A percentile compares a stretch with the other conserved stretches of the same genome.
These are phyloP conservation scores for Ogataea allantospora DNA, from an alignment of 805 yeast genomes.

Conservation along the genomic window DNA sequence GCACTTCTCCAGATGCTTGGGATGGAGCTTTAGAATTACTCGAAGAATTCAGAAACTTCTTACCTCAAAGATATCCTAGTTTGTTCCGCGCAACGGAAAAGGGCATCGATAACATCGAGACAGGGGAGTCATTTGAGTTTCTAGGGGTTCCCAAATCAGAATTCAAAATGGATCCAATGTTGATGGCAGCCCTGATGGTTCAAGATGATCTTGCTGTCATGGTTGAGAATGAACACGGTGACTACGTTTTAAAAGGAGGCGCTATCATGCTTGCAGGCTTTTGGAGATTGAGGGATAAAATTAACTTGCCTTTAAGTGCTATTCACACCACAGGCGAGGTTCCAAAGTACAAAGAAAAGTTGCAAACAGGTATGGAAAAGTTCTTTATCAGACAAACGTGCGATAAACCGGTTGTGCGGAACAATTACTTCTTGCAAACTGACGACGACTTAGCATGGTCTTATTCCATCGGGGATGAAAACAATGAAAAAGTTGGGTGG, in stretches of 20 bases:
- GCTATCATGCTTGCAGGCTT: slow-evolving; percentile 66
- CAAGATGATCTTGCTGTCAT: slow-evolving; percentile 71
- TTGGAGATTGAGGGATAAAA: slow-evolving; percentile 65
- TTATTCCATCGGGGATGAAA: slow-evolving; percentile 57
- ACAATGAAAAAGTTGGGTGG: slow-evolving; percentile 56
- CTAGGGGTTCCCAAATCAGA: slow-evolving; percentile 29
- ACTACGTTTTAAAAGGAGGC: slow-evolving; percentile 57
- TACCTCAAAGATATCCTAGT: slow-evolving; percentile 58
- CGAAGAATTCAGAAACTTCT: slow-evolving; percentile 49
- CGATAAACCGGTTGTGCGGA: slow-evolving; percentile 65
- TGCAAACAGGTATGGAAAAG: slow-evolving; percentile 63
- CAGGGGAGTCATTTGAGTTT: slow-evolving; percentile 50
- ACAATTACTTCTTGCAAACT: slow-evolving; percentile 64
- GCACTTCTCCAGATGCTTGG: slow-evolving; percentile 49
- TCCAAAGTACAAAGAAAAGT: slow-evolving; percentile 58
- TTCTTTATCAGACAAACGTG: slow-evolving; percentile 55
- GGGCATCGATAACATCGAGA: slow-evolving; percentile 51
- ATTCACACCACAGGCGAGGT: slow-evolving; percentile 70
- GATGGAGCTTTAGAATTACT: slow-evolving; percentile 56
- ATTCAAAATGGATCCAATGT: slow-evolving; percentile 52
- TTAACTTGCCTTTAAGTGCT: slow-evolving; percentile 50
- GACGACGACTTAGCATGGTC: slow-evolving; percentile 68
- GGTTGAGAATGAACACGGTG: slow-evolving; percentile 59
- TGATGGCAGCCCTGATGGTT: slow-evolving; percentile 52
- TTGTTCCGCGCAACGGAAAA: slow-evolving; percentile 44